phyloP scores from a whole-genome alignment of 2,329 filamentous ascomycete species.

The Curvularia lunata region DNA sequence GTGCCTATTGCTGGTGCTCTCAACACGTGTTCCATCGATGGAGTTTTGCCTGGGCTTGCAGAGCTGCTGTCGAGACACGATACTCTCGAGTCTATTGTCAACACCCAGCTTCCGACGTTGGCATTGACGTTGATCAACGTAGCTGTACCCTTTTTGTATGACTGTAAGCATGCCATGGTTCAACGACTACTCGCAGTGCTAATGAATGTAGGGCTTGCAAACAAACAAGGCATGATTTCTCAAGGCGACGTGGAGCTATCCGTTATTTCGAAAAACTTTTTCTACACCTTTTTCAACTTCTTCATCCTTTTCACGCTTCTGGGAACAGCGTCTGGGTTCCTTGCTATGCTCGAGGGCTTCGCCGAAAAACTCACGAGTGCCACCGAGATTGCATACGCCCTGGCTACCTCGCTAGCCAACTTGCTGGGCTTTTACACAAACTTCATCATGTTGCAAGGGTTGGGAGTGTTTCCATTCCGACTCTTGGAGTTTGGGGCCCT shows the following conservation, averaged over 20 bases:
- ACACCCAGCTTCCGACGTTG: constrained; percentile 85
- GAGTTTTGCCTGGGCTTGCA: constrained; percentile 73
- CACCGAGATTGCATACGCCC: constrained; percentile 73
- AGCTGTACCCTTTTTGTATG: constrained; percentile 90
- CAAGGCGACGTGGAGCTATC: constrained; percentile 94
- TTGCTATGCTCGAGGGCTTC: constrained; percentile 67
- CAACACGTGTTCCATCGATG: constrained; percentile 79
- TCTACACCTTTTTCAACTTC: constrained; percentile 99
- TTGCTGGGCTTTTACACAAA: constrained; percentile 89
- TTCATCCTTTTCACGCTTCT: constrained; percentile 94
- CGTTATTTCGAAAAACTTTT: constrained; percentile 97
- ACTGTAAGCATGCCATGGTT: constrained; percentile 63
- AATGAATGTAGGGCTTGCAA: constrained; percentile 67
- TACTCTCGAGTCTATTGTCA: constrained; percentile 76
- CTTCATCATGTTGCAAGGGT: constrained; percentile 88
- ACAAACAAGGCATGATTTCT: constrained; percentile 92
- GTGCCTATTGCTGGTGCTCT: constrained; percentile 79
- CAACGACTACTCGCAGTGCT: constrained; percentile 6
- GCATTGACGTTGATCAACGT: constrained; percentile 87
- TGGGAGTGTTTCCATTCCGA: constrained; percentile 93
- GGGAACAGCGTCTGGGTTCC: constrained; percentile 78
- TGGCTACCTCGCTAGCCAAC: constrained; percentile 76
- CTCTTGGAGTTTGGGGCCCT: constrained; percentile 89
- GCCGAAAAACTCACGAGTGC: constrained; percentile 79
- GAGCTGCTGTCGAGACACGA: constrained; percentile 70